These are phyloP conservation scores for Macroventuria anomochaeta DNA, from an alignment of 2,329 filamentous ascomycete genomes.

Conservation along the genomic window DNA sequence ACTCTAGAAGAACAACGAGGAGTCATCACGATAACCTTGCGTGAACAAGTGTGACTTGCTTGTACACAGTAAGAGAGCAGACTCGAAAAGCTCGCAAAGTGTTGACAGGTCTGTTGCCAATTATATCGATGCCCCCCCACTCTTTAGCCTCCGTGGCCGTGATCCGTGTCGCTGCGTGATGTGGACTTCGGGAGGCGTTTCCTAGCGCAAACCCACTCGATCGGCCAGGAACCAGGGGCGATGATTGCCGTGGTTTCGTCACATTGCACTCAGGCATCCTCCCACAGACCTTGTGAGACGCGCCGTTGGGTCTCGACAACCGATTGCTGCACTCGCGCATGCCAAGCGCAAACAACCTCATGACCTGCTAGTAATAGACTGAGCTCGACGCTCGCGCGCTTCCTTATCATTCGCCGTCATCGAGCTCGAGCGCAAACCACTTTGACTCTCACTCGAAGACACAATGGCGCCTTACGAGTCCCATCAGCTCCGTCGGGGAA, in stretches of 20 bases:
- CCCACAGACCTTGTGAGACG: background rate
- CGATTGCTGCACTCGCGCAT: conserved; percentile 3
- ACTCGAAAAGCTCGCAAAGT: too few species aligned
- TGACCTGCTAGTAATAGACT: conserved; percentile 15
- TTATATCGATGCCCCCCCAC: conserved; percentile 8
- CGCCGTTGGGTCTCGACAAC: background rate
- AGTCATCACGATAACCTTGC: too few species aligned
- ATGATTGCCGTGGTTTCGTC: background rate
- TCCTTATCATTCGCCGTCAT: conserved; percentile 1
- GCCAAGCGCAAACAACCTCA: conserved; percentile 12
- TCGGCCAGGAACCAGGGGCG: conserved; percentile 18
- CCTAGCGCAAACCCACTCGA: conserved; percentile 8
- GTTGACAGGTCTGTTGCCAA: background rate
- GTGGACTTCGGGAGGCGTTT: conserved; percentile 4
- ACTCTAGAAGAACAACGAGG: too few species aligned
- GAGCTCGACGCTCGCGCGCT: conserved; percentile 18
- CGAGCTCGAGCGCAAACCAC: background rate
- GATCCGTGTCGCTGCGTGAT: background rate
- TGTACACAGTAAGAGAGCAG: too few species aligned
- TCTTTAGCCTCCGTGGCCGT: background rate
- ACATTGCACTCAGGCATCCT: background rate
- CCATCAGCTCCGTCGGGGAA: conserved; percentile 47
- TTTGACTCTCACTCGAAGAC: background rate
- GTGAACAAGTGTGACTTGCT: too few species aligned
- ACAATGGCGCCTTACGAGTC: conserved; percentile 39